Evolutionary conservation across 345 rosid species (phyloP).

Genomic region (Populus nigra): DNA sequence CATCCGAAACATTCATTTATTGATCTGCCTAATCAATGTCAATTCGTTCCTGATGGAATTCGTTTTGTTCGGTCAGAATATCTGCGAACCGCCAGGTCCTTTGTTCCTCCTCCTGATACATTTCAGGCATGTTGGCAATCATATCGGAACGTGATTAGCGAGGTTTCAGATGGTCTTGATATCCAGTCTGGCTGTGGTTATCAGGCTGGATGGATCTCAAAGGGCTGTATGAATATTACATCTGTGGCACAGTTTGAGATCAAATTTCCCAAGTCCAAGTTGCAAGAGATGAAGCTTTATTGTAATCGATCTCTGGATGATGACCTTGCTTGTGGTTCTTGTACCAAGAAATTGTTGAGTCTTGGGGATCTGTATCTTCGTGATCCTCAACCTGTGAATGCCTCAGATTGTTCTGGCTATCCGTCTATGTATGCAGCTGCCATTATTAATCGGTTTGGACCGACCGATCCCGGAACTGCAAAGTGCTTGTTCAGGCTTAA

Average conservation of each 20-base stretch:
- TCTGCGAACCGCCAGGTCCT: constrained; percentile 22
- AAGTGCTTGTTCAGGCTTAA: constrained; percentile 35
- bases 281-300: constrained; percentile 22
- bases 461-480: constrained; percentile 30
- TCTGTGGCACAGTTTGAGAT: constrained; percentile 31
- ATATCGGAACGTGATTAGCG: constrained; percentile 14
- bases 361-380: constrained; percentile 4
- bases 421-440: constrained; percentile 37
- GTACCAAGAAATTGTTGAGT: constrained; percentile 23
- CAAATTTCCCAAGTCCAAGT: constrained; percentile 21
- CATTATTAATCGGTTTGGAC: constrained; percentile 35
- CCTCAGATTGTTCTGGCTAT: constrained; percentile 29
- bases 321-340: constrained; percentile 25
- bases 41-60: constrained; percentile 21
- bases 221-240: constrained; percentile 28
- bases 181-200: constrained; percentile 30
- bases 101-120: constrained; percentile 29
- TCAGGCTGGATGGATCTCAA: constrained; percentile 24
- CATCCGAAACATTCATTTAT: constrained; percentile 13
- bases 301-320: constrained; percentile 31
- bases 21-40: constrained; percentile 16
- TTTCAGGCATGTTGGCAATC: constrained; percentile 30
- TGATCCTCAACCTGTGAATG: constrained; percentile 3
- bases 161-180: constrained; percentile 25
- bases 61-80: constrained; percentile 34